These are phyloP conservation scores for Polysphondylium violaceum DNA, from an alignment of 78 protist species.

Conservation along the genomic window DNA sequence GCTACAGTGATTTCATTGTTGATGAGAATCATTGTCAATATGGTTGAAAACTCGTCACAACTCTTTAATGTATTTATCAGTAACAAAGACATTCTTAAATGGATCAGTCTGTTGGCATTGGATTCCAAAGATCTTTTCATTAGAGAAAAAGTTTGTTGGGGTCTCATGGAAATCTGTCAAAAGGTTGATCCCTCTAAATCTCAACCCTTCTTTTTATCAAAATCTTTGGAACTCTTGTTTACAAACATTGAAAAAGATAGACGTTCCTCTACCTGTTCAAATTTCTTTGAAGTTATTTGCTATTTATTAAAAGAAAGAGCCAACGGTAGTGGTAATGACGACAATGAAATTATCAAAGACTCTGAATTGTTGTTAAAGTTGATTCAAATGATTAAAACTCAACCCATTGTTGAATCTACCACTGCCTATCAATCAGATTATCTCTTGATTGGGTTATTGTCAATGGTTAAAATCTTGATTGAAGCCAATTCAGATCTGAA, in stretches of 20 bases:
- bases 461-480: slow-evolving; percentile 44
- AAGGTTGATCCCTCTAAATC: background rate
- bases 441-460: slow-evolving; percentile 48
- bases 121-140: slow-evolving; percentile 28
- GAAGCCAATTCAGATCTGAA: slow-evolving; percentile 5
- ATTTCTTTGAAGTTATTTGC: slow-evolving; percentile 30
- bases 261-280: slow-evolving; percentile 9
- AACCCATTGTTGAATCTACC: slow-evolving; percentile 71
- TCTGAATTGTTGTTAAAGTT: slow-evolving; percentile 5
- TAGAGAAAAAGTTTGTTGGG: slow-evolving; percentile 24
- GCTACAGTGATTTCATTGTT: slow-evolving; percentile 19
- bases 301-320: background rate
- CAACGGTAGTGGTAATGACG: background rate
- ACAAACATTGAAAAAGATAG: slow-evolving; percentile 25
- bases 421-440: slow-evolving; percentile 29
- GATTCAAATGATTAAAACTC: slow-evolving; percentile 42
- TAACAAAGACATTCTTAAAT: slow-evolving; percentile 12
- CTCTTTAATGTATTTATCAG: background rate
- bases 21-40: slow-evolving; percentile 6
- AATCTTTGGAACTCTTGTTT: slow-evolving; percentile 12
- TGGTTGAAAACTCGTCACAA: background rate
- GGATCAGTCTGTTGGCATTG: slow-evolving; percentile 22
- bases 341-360: background rate
- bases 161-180: slow-evolving; percentile 4
- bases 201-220: slow-evolving; percentile 24